Evolutionary conservation across 768 basidiomycete species (phyloP).

Genomic region (Suillus subluteus): DNA sequence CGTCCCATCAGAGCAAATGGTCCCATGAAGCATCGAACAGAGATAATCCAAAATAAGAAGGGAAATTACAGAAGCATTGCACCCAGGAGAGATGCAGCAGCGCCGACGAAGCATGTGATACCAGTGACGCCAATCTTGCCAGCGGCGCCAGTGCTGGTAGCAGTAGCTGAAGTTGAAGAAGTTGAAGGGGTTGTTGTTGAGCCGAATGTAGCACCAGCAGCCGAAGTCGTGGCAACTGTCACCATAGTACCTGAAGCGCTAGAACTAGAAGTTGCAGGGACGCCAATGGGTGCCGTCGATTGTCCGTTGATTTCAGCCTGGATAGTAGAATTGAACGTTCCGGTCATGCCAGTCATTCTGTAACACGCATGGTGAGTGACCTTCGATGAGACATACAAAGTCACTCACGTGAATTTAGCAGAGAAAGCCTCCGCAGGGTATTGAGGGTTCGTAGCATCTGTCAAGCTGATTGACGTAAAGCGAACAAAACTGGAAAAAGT

Average conservation of each 20-base stretch:
- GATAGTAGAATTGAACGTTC: slow-evolving; percentile 60
- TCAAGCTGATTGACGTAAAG: slow-evolving; percentile 59
- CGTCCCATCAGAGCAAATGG: neutral
- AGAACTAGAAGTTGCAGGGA: slow-evolving; percentile 30
- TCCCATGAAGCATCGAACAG: neutral
- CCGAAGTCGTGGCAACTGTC: neutral
- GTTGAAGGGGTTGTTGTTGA: slow-evolving; percentile 10
- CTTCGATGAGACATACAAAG: neutral
- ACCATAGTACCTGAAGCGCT: slow-evolving; percentile 21
- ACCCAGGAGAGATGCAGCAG: slow-evolving; percentile 26
- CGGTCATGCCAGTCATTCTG: slow-evolving; percentile 73
- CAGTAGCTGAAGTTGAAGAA: slow-evolving; percentile 14
- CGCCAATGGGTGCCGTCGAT: slow-evolving; percentile 59
- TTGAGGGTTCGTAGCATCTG: slow-evolving; percentile 53
- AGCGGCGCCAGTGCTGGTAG: slow-evolving; percentile 18
- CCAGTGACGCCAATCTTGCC: slow-evolving; percentile 26
- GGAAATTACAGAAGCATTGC: slow-evolving; percentile 21
- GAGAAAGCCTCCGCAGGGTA: slow-evolving; percentile 76
- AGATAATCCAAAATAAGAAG: neutral
- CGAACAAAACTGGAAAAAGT: slow-evolving; percentile 68
- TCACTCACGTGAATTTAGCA: slow-evolving; percentile 70
- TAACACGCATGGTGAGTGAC: slow-evolving; percentile 7
- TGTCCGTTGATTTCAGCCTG: slow-evolving; percentile 64
- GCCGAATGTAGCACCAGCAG: neutral
- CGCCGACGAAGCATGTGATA: slow-evolving; percentile 24